Evolutionary conservation across 2,329 filamentous ascomycete genomes (phyloP).

Genomic region (Talaromyces sp.): DNA sequence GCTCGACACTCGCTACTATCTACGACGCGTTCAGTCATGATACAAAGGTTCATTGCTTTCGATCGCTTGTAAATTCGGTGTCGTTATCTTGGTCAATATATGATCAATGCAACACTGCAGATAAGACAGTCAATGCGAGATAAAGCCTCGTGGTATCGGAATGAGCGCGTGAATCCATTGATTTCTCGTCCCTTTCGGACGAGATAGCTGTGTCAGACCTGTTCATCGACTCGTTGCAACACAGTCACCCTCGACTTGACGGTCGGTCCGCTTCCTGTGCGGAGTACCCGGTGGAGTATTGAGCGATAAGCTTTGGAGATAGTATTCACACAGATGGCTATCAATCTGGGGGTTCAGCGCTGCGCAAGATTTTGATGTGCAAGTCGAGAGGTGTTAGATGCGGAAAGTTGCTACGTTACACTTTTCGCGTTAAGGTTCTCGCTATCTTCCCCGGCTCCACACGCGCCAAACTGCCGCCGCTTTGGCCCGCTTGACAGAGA

Average conservation of each 20-base stretch:
- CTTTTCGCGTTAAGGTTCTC: background rate
- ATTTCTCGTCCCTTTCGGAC: background rate
- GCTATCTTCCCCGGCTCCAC: background rate
- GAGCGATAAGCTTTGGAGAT: background rate
- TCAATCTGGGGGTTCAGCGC: background rate
- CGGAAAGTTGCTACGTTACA: conserved; percentile 5
- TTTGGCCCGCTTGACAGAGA: background rate
- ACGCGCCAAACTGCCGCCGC: background rate
- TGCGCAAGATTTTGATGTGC: background rate
- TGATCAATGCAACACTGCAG: too few species aligned
- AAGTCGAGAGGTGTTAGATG: background rate
- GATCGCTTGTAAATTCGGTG: too few species aligned
- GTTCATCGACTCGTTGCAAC: background rate
- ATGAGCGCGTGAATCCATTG: background rate
- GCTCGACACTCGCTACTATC: too few species aligned
- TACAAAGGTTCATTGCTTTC: too few species aligned
- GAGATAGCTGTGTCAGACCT: background rate
- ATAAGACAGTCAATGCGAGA: background rate
- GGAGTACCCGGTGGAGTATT: background rate
- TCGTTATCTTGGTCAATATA: too few species aligned
- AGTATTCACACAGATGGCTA: background rate
- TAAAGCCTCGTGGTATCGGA: background rate
- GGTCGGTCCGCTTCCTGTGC: background rate
- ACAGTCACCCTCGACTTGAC: background rate
- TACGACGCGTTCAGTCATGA: too few species aligned